phyloP scores from a whole-genome alignment of 495 filamentous ascomycete species.

The Letharia columbiana region DNA sequence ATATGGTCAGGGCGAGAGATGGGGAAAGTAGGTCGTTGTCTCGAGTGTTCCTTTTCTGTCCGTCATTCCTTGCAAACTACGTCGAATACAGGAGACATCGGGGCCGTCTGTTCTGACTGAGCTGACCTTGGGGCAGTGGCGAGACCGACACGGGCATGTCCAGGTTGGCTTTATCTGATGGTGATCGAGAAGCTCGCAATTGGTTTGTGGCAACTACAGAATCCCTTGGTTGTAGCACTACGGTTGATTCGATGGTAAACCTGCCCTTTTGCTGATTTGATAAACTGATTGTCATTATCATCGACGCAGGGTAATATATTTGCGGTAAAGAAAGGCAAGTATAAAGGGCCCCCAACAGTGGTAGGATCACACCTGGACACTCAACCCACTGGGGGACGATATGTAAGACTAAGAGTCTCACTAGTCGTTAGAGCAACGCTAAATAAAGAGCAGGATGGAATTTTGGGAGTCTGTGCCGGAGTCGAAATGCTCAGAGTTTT shows the following conservation, averaged over 20 bases:
- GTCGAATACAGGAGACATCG: background rate
- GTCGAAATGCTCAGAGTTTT: slow-evolving; percentile 63
- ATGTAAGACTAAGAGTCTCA: slow-evolving; percentile 16
- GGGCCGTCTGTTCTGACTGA: background rate
- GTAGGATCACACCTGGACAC: slow-evolving; percentile 69
- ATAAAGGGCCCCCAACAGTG: slow-evolving; percentile 51
- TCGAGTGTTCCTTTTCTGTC: slow-evolving; percentile 10
- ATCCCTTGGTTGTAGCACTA: slow-evolving; percentile 53
- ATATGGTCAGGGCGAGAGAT: slow-evolving; percentile 56
- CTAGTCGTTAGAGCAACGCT: slow-evolving; percentile 21
- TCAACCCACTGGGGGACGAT: slow-evolving; percentile 58
- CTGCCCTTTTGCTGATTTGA: background rate
- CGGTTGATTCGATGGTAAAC: slow-evolving; percentile 48
- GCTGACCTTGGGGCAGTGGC: slow-evolving; percentile 31
- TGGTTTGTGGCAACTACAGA: slow-evolving; percentile 66
- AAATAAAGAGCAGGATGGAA: slow-evolving; percentile 48
- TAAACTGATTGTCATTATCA: slow-evolving; percentile 22
- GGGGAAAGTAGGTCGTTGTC: slow-evolving; percentile 49
- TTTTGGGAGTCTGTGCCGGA: slow-evolving; percentile 63
- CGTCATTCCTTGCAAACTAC: slow-evolving; percentile 14
- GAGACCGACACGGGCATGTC: slow-evolving; percentile 58
- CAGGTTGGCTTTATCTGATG: slow-evolving; percentile 57
- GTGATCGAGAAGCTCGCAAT: slow-evolving; percentile 61
- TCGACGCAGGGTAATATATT: slow-evolving; percentile 55
- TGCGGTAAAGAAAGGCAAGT: slow-evolving; percentile 54